Evolutionary conservation across 768 basidiomycete genomes (phyloP).

Genomic region (Mycena rosella): DNA sequence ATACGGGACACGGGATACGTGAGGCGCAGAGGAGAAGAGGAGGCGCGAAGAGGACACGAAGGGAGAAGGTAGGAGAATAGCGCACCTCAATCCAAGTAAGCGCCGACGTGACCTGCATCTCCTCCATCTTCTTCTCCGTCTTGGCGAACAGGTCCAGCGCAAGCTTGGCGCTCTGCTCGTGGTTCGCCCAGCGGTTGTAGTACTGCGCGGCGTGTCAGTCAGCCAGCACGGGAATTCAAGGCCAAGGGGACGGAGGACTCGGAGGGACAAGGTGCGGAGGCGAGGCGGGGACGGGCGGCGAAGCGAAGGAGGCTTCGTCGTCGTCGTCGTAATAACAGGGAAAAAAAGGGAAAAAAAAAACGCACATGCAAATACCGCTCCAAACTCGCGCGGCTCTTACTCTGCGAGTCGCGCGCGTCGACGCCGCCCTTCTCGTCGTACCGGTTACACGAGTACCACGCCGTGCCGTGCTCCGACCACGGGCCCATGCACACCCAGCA

Average conservation of each 20-base stretch:
- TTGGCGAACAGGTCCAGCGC: conserved; percentile 92
- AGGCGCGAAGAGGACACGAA: too few species aligned
- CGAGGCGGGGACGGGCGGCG: too few species aligned
- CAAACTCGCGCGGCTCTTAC: conserved; percentile 88
- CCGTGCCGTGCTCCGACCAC: conserved; percentile 97
- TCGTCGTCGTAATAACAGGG: too few species aligned
- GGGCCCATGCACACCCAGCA: conserved; percentile 99
- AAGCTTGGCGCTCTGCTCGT: conserved; percentile 98
- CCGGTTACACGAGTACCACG: conserved; percentile 98
- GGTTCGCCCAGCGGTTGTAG: conserved; percentile 99
- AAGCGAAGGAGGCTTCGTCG: too few species aligned
- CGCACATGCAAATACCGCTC: conserved; percentile 96
- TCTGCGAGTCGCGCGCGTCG: conserved; percentile 93
- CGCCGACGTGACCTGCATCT: conserved; percentile 94
- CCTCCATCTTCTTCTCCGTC: conserved; percentile 99
- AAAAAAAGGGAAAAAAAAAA: too few species aligned
- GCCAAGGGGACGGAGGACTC: too few species aligned
- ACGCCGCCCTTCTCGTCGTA: conserved; percentile 93
- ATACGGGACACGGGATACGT: too few species aligned
- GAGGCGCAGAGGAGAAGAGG: too few species aligned
- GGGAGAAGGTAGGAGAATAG: conserved; percentile 2
- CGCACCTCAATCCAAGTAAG: conserved; percentile 96
- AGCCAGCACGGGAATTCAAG: too few species aligned
- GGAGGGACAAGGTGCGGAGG: too few species aligned
- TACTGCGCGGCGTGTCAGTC: conserved; percentile 68